Conservation (phyloP, 345 rosid species). For the Syzygium oleosum region DNA sequence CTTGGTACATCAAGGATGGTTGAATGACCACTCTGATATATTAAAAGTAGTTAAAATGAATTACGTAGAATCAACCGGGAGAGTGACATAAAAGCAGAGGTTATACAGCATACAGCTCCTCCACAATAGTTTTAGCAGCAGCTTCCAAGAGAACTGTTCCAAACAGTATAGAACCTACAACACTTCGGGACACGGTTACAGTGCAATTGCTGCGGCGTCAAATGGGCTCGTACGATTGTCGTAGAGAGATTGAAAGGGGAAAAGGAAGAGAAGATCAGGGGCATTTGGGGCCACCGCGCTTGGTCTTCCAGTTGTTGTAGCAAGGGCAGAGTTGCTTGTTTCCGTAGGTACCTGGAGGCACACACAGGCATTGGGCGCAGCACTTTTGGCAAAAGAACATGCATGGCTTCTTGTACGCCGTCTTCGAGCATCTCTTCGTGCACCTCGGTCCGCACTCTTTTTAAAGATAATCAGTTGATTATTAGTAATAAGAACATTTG, state of each 20-base stretch:
- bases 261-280: constrained; percentile 23
- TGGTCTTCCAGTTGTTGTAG: constrained; percentile 51
- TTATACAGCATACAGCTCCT: not conserved
- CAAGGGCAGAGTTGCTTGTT: constrained; percentile 54
- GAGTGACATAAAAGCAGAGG: not conserved
- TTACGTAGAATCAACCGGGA: not conserved
- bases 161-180: not conserved
- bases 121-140: not conserved
- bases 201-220: not conserved
- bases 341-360: constrained; percentile 54
- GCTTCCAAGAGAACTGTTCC: not conserved
- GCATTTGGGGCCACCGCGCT: constrained; percentile 53
- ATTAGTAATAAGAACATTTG: not conserved
- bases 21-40: not conserved
- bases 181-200: not conserved
- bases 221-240: not conserved
- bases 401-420: constrained; percentile 46
- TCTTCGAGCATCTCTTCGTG: constrained; percentile 38
- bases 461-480: not conserved
- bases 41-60: not conserved
- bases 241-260: not conserved
- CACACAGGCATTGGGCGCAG: constrained; percentile 60
- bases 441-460: constrained; percentile 37
- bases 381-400: constrained; percentile 60
- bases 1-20: not conserved